phyloP scores from a whole-genome alignment of 139 green algal species.

The Micromonas pusilla region DNA sequence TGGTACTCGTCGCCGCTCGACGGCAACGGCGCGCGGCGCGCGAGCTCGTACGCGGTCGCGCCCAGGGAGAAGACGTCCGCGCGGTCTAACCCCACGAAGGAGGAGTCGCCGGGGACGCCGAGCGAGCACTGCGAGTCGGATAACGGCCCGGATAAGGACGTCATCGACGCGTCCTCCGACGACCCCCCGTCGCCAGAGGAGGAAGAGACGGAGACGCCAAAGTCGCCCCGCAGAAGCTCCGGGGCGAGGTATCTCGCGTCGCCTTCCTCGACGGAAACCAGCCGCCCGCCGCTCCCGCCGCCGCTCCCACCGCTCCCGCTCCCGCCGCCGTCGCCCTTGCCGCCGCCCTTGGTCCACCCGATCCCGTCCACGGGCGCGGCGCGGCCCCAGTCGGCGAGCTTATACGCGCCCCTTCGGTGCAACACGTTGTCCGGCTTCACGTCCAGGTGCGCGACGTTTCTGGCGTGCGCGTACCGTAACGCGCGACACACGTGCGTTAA shows the following conservation, averaged over 20 bases:
- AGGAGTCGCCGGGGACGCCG: conserved; percentile 31
- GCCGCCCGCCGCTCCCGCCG: no score
- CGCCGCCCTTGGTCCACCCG: conserved; percentile 14
- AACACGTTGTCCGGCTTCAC: conserved; percentile 96
- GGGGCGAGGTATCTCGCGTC: conserved; percentile 76
- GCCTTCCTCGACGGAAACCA: conserved; percentile 49
- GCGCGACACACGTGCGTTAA: conserved; percentile 37
- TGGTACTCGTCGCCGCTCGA: conserved; percentile 13
- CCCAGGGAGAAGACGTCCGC: conserved; percentile 88
- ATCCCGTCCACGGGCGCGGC: conserved; percentile 42
- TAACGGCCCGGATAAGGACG: not conserved
- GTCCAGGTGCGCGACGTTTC: conserved; percentile 82
- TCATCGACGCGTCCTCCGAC: not conserved
- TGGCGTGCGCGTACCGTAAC: conserved; percentile 69
- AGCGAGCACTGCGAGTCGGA: not conserved
- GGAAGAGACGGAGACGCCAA: no score
- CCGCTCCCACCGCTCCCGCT: not conserved
- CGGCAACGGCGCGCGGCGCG: not conserved
- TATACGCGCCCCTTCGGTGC: conserved; percentile 43
- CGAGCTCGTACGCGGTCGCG: conserved; percentile 57
- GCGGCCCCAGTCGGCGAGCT: conserved; percentile 89
- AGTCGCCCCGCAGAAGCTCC: conserved; percentile 63
- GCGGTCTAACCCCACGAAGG: conserved; percentile 56
- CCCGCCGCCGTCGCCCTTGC: conserved; percentile 28
- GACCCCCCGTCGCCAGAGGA: no score